These are phyloP conservation scores for Populus simonii DNA, from an alignment of 345 rosid species.

Conservation along the genomic window DNA sequence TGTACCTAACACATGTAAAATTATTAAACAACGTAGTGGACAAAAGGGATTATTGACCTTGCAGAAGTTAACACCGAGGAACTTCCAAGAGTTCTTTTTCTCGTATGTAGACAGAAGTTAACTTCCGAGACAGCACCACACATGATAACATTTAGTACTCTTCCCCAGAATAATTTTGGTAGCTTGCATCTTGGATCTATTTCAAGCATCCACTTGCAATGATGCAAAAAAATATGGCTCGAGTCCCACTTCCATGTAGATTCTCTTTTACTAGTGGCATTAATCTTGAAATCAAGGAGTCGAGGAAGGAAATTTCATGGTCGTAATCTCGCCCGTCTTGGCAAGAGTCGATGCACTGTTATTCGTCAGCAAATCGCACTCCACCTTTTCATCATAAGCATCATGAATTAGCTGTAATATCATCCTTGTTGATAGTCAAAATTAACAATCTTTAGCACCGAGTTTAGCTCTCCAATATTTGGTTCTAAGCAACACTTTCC, in stretches of 20 bases:
- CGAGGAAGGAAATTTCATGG: background rate
- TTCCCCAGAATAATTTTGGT: background rate
- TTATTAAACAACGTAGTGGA: background rate
- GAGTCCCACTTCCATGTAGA: background rate
- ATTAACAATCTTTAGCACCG: background rate
- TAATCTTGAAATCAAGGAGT: background rate
- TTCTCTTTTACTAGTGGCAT: background rate
- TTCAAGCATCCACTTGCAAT: background rate
- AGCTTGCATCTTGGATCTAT: conserved; percentile 12
- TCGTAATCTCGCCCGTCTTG: background rate
- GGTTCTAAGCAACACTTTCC: background rate
- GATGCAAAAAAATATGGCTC: background rate
- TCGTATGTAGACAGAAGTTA: conserved; percentile 2
- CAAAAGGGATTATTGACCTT: conserved; percentile 8
- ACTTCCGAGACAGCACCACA: background rate
- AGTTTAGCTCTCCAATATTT: background rate
- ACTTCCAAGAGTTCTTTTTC: conserved; percentile 15
- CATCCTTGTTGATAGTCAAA: background rate
- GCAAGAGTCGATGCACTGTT: background rate
- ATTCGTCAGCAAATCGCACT: background rate
- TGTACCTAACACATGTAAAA: conserved; percentile 15
- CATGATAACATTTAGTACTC: background rate
- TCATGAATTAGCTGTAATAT: background rate
- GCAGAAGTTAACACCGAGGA: background rate
- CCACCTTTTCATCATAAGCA: background rate